These are phyloP conservation scores for Myxozyma geophila DNA, from an alignment of 805 yeast genomes.

Conservation along the genomic window DNA sequence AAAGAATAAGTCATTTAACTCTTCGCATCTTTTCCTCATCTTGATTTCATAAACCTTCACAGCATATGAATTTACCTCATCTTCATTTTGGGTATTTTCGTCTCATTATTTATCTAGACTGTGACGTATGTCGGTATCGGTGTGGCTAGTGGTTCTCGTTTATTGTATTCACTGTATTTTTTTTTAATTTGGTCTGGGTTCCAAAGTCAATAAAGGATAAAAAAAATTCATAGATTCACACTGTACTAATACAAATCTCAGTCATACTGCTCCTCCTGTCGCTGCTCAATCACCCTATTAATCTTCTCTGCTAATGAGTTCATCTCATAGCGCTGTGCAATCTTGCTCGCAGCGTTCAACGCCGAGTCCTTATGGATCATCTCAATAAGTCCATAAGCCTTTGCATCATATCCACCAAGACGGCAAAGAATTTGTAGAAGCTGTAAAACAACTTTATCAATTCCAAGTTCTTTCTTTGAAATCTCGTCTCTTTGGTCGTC, in stretches of 20 bases:
- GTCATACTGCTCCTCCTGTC: slow-evolving; percentile 16
- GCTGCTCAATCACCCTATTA: slow-evolving; percentile 56
- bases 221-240: not conserved
- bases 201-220: slow-evolving; percentile 8
- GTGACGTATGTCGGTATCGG: slow-evolving; percentile 15
- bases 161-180: not conserved
- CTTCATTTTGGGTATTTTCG: not conserved
- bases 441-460: slow-evolving; percentile 79
- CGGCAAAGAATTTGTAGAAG: slow-evolving; percentile 73
- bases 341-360: slow-evolving; percentile 78
- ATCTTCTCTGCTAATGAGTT: slow-evolving; percentile 58
- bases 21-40: not conserved
- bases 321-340: slow-evolving; percentile 74
- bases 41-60: slow-evolving; percentile 2
- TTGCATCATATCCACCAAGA: slow-evolving; percentile 51
- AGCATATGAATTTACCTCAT: slow-evolving; percentile 3
- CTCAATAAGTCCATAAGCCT: slow-evolving; percentile 70
- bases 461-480: slow-evolving; percentile 54
- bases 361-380: slow-evolving; percentile 79
- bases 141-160: slow-evolving; percentile 3
- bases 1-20: not conserved
- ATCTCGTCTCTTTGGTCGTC: slow-evolving; percentile 57
- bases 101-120: slow-evolving; percentile 3
- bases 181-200: slow-evolving; percentile 2
- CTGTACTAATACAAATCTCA: not conserved